Evolutionary conservation across 2,329 filamentous ascomycete genomes (phyloP).

Genomic region (Thelonectria olida): DNA sequence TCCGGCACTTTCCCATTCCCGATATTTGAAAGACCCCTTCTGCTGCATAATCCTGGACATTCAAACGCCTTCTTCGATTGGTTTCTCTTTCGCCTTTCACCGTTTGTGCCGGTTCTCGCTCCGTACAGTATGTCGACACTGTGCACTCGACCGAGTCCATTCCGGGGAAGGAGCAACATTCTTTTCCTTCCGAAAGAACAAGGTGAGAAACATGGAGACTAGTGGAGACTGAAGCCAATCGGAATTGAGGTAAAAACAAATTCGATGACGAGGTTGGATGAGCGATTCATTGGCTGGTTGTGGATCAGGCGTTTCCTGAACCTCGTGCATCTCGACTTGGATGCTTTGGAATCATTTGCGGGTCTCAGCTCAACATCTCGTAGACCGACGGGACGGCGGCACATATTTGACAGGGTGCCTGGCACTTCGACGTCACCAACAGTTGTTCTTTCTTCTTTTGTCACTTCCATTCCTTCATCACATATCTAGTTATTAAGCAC

Average conservation of each 20-base stretch:
- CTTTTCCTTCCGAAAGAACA: neutral
- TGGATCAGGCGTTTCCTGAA: neutral
- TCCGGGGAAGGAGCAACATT: neutral
- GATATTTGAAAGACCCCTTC: no score
- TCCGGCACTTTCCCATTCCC: no score
- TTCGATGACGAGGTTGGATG: neutral
- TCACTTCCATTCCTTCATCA: no score
- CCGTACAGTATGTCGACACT: slow-evolving; percentile 18
- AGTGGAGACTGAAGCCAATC: neutral
- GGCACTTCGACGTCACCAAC: no score
- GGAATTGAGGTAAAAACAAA: neutral
- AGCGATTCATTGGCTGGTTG: neutral
- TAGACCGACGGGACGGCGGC: no score
- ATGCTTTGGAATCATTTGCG: slow-evolving; percentile 1
- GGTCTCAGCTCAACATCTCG: neutral
- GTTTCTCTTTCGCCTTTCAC: no score
- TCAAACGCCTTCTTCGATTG: no score
- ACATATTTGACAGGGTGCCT: no score
- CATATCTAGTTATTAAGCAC: no score
- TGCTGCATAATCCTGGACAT: no score
- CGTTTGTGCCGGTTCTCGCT: no score
- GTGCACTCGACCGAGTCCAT: neutral
- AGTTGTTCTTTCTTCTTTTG: no score
- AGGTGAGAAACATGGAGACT: neutral
- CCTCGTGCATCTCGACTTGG: neutral